Base-by-base conservation (phyloP, 1,284 basidiomycete species). In the Mycosarcoma mackinlayi region DNA sequence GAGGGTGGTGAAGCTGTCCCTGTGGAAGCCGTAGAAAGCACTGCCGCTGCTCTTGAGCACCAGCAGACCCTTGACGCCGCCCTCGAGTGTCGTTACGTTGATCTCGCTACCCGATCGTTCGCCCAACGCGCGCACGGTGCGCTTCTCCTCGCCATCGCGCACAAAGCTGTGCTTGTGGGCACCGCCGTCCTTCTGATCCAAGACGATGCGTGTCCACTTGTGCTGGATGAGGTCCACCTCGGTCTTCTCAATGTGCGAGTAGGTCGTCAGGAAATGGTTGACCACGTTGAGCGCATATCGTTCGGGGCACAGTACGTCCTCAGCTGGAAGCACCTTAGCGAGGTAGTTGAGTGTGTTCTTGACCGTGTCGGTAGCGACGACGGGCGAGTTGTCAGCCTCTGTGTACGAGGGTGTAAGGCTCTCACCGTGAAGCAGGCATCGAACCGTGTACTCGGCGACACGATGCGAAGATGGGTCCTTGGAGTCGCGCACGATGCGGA, bases 21-120 rank as follows among this genome's bases (percentile, higher is more conserved):
- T 86, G 60, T 91, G 84, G 84, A 94, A 98, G 49, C 87, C 86
- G 71, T 90, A 87, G 81, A 98, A 97, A 0, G 91, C 88, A 0
- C 92, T 93, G 4, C 92, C 94, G 13, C 90, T 89, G 37, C 91
- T 90, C 85, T 98, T 97, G 78, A 96, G 88, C 11, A 97, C 93
- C 2, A 79, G 61, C 49, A 62, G 40, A n/a, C 75, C 70, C 58
- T 66, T 65, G 48, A 79, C 62, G n/a, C 73, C 71, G 34, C 60
- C 68, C 25, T 73, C 52, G 47, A 79, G 64, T 19, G 66, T 50
- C 3, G 58, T 51, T 27, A 75, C 51, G 6, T 53, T 31, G 14
- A 84, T 64, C 39, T 71, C 53, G 50, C 55, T 77, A 91, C 91
- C 33, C 45, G 46, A 42, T 42, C 61, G 44, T 46, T 39, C 47